phyloP scores from a whole-genome alignment of 495 filamentous ascomycete species.

The Neurospora discreta region DNA sequence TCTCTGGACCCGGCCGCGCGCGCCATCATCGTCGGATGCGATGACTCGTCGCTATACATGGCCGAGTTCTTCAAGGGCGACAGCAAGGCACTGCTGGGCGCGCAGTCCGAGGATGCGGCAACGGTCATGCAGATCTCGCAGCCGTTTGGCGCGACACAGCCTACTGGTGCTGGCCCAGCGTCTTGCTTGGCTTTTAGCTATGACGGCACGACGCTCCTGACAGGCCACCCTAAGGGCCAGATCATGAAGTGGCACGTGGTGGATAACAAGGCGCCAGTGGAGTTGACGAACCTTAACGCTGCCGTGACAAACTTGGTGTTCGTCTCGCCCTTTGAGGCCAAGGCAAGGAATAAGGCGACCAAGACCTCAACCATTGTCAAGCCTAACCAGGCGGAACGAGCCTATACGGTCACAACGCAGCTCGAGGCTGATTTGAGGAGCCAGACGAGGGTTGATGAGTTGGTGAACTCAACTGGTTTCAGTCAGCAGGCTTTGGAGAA shows the following conservation, averaged over 20 bases:
- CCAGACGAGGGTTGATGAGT: slow-evolving; percentile 27
- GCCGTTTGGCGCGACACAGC: slow-evolving; percentile 50
- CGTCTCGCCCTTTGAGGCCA: slow-evolving; percentile 34
- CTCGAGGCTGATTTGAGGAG: slow-evolving; percentile 32
- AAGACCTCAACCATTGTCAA: slow-evolving; percentile 57
- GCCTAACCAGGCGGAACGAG: slow-evolving; percentile 53
- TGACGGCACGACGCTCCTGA: slow-evolving; percentile 68
- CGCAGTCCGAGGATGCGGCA: slow-evolving; percentile 37
- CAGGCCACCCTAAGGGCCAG: slow-evolving; percentile 72
- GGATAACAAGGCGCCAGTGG: slow-evolving; percentile 55
- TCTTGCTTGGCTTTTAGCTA: slow-evolving; percentile 60
- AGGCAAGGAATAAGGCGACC: slow-evolving; percentile 20
- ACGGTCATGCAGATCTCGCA: slow-evolving; percentile 44
- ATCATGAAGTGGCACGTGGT: slow-evolving; percentile 54
- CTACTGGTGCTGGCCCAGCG: slow-evolving; percentile 38
- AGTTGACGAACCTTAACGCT: slow-evolving; percentile 57
- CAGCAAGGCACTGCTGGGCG: slow-evolving; percentile 46
- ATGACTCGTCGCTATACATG: slow-evolving; percentile 74
- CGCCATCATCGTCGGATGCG: slow-evolving; percentile 70
- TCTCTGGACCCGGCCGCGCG: slow-evolving; percentile 75
- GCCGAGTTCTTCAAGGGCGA: slow-evolving; percentile 52
- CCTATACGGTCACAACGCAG: slow-evolving; percentile 60
- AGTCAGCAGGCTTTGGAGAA: slow-evolving; percentile 16
- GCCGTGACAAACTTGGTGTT: slow-evolving; percentile 70
- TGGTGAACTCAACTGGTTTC: slow-evolving; percentile 29